Evolutionary conservation across 169 alveolate species (phyloP), one percentile per base, ranked within the genome.

Genomic region (Plasmodium gallinaceum): DNA sequence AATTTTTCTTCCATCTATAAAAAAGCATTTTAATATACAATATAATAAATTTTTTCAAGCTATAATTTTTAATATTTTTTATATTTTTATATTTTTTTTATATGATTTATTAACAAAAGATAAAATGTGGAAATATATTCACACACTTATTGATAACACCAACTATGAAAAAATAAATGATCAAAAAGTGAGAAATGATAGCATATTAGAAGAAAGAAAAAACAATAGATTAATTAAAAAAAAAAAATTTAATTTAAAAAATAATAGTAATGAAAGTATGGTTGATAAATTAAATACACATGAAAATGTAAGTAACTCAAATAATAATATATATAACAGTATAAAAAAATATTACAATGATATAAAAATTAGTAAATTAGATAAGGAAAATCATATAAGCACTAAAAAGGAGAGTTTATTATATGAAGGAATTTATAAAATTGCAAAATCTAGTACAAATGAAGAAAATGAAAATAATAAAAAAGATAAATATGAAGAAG

Each of bases 21-120:
- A 86, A 43, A 86, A 58, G 10, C 92, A 86, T 60, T 71, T 70
- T 26, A 86, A 72, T 43, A 86, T 86, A 3, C 92, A 86, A 54
- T 86, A 60, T 39, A 86, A 86, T 24, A 86, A 86, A 86, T 86
- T 86, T 26, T 66, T 86, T 22, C 92, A 86, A 73, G 92, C 88
- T 20, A 54, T 86, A 22, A 37, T 86, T 22, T 52, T 86, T 10
- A 86, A 86, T 45, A 57, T 66, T 5, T 86, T 86, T 86, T 86
- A 86, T 42, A 71, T 86, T 43, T 86, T 71, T 54, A 65, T 64
- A 0, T 60, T 86, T 32, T 71, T 64, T 86, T 20, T 86, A 18
- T 74, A 86, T 20, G 86, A 73, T 32, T 6, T 86, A 22, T 20
- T 86, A 48, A 80, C 90, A 5, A 68, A 66, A 22, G 83, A 80